Evolutionary conservation across 805 yeast genomes (phyloP).

Genomic region (Ogataea nitratoaversa): DNA sequence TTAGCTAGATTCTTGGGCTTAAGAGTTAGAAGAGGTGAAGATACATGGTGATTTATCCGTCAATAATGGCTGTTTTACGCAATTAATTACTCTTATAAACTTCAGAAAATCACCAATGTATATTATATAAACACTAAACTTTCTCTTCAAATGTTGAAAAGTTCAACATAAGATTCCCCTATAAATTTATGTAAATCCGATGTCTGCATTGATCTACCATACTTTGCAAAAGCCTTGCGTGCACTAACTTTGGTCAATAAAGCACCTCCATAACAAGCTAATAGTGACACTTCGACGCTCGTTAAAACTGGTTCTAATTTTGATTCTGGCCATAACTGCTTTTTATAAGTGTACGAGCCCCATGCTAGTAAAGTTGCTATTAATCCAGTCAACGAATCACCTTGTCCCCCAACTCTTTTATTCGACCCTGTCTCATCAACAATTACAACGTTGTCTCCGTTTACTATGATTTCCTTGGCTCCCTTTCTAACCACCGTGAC

Average conservation of each 20-base stretch:
- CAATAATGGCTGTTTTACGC: no score
- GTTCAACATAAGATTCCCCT: constrained; percentile 49
- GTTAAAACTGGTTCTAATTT: constrained; percentile 29
- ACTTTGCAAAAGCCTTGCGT: constrained; percentile 53
- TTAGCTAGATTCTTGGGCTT: constrained; percentile 70
- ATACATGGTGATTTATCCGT: constrained; percentile 48
- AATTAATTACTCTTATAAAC: no score
- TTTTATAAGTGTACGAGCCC: constrained; percentile 61
- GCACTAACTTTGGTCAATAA: constrained; percentile 64
- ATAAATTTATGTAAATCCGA: constrained; percentile 71
- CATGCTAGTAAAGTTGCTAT: constrained; percentile 81
- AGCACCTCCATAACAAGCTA: constrained; percentile 73
- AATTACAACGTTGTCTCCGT: constrained; percentile 38
- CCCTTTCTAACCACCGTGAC: constrained; percentile 77
- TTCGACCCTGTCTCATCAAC: constrained; percentile 57
- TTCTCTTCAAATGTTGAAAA: constrained; percentile 14
- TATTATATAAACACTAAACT: no score
- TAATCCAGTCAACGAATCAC: constrained; percentile 86
- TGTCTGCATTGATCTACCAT: constrained; percentile 81
- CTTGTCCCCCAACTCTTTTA: constrained; percentile 94
- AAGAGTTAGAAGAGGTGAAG: constrained; percentile 40
- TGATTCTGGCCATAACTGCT: constrained; percentile 52
- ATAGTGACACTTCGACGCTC: constrained; percentile 31
- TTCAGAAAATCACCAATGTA: no score
- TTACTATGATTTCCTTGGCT: constrained; percentile 54